phyloP scores from a whole-genome alignment of 2,329 filamentous ascomycete species.

The Aspergillus nomiae region DNA sequence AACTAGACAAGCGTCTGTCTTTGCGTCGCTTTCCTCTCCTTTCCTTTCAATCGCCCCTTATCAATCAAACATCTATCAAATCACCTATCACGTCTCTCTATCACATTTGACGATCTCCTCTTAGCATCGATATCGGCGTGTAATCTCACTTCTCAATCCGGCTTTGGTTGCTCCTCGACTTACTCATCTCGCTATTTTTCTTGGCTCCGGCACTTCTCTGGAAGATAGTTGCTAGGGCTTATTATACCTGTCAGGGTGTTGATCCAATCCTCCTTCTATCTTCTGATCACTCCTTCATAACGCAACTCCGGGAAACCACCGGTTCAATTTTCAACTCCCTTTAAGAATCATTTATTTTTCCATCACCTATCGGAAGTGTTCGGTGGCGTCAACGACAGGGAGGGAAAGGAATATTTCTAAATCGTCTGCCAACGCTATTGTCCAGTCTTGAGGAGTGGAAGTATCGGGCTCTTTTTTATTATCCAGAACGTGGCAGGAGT shows the following conservation, averaged over 20 bases:
- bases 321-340: slow-evolving; percentile 31
- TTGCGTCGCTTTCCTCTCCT: neutral
- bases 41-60: neutral
- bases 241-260: neutral
- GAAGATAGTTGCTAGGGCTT: slow-evolving; percentile 22
- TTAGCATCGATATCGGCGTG: neutral
- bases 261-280: neutral
- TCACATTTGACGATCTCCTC: neutral
- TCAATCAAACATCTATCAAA: neutral
- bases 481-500: slow-evolving; percentile 11
- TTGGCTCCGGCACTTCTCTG: slow-evolving; percentile 20
- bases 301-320: slow-evolving; percentile 20
- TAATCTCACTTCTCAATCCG: neutral
- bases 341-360: slow-evolving; percentile 20
- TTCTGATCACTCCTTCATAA: slow-evolving; percentile 3
- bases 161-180: neutral
- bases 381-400: slow-evolving; percentile 11
- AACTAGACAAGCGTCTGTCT: neutral
- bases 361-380: slow-evolving; percentile 21
- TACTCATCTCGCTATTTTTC: slow-evolving; percentile 3
- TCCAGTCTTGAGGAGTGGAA: neutral
- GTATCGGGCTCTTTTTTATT: neutral
- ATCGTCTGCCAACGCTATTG: neutral
- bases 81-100: neutral
- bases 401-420: slow-evolving; percentile 4